phyloP scores from a whole-genome alignment of 2,329 filamentous ascomycete genomes.

The Sphaerostilbella broomeana region DNA sequence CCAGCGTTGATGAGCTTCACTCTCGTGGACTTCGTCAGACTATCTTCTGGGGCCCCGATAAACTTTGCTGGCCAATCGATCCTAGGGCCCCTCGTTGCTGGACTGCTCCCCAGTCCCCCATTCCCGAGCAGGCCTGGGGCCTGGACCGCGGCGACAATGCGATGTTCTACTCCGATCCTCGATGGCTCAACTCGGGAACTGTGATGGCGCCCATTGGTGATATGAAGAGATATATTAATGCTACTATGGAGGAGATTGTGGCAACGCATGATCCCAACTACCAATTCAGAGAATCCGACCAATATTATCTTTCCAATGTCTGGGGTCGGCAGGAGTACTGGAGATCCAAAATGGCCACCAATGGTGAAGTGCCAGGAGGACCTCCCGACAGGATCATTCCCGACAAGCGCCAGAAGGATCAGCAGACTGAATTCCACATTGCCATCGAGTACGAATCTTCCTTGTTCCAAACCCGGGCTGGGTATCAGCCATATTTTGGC shows the following conservation, averaged over 20 bases:
- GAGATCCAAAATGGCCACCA: constrained; percentile 24
- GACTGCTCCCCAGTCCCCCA: constrained; percentile 31
- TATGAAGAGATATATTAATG: constrained; percentile 22
- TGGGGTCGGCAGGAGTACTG: constrained; percentile 38
- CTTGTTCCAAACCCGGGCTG: constrained; percentile 34
- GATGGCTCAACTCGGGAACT: constrained; percentile 41
- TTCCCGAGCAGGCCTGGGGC: constrained; percentile 30
- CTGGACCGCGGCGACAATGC: constrained; percentile 28
- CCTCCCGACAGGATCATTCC: constrained; percentile 19
- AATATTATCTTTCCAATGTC: constrained; percentile 37
- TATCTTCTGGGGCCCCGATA: constrained; percentile 40
- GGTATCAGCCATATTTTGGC: constrained; percentile 29
- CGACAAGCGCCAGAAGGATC: constrained; percentile 14
- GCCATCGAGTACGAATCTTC: constrained; percentile 35
- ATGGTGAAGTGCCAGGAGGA: constrained; percentile 15
- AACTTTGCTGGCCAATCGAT: constrained; percentile 37
- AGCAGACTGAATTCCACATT: constrained; percentile 29
- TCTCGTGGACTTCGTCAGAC: constrained; percentile 29
- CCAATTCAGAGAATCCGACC: constrained; percentile 33
- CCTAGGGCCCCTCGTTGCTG: constrained; percentile 32
- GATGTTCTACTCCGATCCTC: constrained; percentile 27
- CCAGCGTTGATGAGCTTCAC: constrained; percentile 25
- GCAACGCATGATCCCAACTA: constrained; percentile 28
- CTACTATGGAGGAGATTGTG: constrained; percentile 25
- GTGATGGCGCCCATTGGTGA: constrained; percentile 35